Conservation (phyloP, 2,329 filamentous ascomycete genomes). For the Bipolaris gigantea region DNA sequence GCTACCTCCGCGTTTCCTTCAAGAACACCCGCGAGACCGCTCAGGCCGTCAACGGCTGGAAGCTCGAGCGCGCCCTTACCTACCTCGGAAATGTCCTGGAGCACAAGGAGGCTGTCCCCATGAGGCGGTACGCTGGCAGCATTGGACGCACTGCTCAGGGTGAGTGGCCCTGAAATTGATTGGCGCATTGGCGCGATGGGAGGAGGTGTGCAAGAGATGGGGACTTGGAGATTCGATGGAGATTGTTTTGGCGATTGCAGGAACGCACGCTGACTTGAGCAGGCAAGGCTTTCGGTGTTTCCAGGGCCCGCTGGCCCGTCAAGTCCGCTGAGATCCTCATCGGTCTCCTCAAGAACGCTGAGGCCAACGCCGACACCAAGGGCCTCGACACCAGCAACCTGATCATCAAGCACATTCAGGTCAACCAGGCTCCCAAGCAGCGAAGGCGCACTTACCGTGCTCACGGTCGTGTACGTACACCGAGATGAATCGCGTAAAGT, state of each 20-base stretch:
- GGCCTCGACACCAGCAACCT: conserved; percentile 84
- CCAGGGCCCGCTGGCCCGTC: conserved; percentile 97
- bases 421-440: conserved; percentile 99
- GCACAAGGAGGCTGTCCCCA: conserved; percentile 96
- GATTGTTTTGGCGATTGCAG: conserved; percentile 7
- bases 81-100: conserved; percentile 98
- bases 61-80: conserved; percentile 88
- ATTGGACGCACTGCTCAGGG: conserved; percentile 97
- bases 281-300: conserved; percentile 99
- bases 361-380: conserved; percentile 51
- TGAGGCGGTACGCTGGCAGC: conserved; percentile 95
- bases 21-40: conserved; percentile 99
- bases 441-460: conserved; percentile 99
- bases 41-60: conserved; percentile 99
- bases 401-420: conserved; percentile 99
- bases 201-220: neutral
- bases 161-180: conserved; percentile 58
- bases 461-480: conserved; percentile 90
- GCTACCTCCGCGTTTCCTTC: conserved; percentile 98
- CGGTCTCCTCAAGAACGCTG: conserved; percentile 70
- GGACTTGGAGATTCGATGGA: neutral
- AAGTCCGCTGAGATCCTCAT: conserved; percentile 99
- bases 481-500: neutral
- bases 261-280: conserved; percentile 31
- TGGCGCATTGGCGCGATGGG: conserved; percentile 2